These are phyloP conservation scores for Saccharum hybrid DNA, from an alignment of 202 grass and related monocot genomes.

Conservation along the genomic window DNA sequence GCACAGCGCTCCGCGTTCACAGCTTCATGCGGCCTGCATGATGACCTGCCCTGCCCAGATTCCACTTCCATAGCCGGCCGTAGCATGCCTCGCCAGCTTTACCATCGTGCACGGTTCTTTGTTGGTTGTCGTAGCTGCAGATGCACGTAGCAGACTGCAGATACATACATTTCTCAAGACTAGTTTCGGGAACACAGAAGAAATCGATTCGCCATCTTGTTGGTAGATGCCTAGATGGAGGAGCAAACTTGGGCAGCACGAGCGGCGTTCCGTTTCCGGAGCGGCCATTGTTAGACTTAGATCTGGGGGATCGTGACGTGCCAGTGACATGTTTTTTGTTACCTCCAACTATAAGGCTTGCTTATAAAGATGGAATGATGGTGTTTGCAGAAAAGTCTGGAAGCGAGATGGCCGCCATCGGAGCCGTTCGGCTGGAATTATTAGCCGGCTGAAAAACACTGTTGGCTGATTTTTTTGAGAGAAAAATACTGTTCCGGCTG, in stretches of 20 bases:
- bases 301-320: slow-evolving; percentile 15
- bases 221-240: background rate
- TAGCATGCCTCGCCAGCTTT: background rate
- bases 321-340: slow-evolving; percentile 3
- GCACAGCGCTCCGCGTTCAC: background rate
- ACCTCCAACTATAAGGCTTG: background rate
- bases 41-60: background rate
- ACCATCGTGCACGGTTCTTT: background rate
- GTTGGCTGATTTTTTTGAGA: too few species aligned
- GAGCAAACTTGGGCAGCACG: background rate
- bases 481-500: too few species aligned
- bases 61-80: too few species aligned
- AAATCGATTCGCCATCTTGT: background rate
- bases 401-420: background rate
- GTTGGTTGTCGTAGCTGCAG: background rate
- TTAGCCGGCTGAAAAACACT: too few species aligned
- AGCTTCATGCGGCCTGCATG: background rate
- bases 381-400: slow-evolving; percentile 30
- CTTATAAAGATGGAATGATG: slow-evolving; percentile 39
- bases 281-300: background rate
- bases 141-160: background rate
- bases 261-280: background rate
- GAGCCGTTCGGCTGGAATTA: too few species aligned
- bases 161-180: background rate
- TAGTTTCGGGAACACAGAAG: background rate